A percentile compares a stretch with the other conserved stretches of the same genome.
Conservation (phyloP, 2,329 filamentous ascomycete genomes). For the Dactylellina leptospora region DNA sequence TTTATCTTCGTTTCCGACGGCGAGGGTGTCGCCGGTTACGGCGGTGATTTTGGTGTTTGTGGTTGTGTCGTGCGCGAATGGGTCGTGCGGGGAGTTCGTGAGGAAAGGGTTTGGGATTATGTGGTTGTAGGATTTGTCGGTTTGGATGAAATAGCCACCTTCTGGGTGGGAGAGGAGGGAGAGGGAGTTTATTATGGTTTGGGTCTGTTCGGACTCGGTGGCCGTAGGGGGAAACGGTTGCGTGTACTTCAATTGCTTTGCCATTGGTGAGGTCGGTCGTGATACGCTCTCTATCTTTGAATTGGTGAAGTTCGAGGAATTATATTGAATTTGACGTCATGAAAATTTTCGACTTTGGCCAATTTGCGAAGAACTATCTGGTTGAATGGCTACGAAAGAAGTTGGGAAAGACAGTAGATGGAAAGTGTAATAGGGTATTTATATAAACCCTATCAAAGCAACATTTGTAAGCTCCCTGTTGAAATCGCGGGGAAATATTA, state of each 20-base stretch:
- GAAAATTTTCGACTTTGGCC: too few relatives aligned
- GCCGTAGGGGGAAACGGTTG: slow-evolving; percentile 47
- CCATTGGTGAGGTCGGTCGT: slow-evolving; percentile 54
- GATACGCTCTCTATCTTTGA: neutral
- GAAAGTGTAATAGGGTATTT: too few relatives aligned
- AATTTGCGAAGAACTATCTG: too few relatives aligned
- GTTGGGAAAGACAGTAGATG: too few relatives aligned
- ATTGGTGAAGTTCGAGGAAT: too few relatives aligned
- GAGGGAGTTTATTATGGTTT: slow-evolving; percentile 62
- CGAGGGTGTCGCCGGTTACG: neutral
- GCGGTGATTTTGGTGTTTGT: slow-evolving; percentile 60
- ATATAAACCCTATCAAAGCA: too few relatives aligned
- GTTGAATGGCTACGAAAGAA: too few relatives aligned
- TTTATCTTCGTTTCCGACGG: slow-evolving; percentile 58
- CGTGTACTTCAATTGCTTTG: slow-evolving; percentile 34
- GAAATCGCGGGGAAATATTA: neutral
- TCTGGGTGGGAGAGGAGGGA: slow-evolving; percentile 68
- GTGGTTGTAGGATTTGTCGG: slow-evolving; percentile 65
- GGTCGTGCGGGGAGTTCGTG: slow-evolving; percentile 50
- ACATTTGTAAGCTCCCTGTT: neutral
- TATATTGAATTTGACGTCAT: too few relatives aligned
- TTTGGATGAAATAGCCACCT: slow-evolving; percentile 72
- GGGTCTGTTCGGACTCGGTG: slow-evolving; percentile 59
- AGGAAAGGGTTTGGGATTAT: slow-evolving; percentile 68
- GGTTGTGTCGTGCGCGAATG: slow-evolving; percentile 56